phyloP scores from a whole-genome alignment of 2,329 filamentous ascomycete genomes.

The Herpomyces periplanetae region DNA sequence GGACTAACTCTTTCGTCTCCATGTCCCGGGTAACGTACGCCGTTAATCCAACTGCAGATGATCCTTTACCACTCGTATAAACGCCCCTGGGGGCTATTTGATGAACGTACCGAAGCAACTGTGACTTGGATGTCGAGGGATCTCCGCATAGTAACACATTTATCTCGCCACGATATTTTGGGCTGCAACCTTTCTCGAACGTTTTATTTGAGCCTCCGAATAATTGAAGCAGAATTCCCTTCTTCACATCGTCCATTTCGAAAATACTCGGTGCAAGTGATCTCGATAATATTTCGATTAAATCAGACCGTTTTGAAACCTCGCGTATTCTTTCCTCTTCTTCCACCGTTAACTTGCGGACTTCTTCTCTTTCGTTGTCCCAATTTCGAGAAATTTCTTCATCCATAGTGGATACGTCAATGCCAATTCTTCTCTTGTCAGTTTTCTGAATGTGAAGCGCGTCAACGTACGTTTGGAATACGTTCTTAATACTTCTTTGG shows the following conservation, averaged over 20 bases:
- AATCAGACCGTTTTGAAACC: slow-evolving; percentile 37
- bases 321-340: slow-evolving; percentile 60
- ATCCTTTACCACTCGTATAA: slow-evolving; percentile 36
- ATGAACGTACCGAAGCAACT: slow-evolving; percentile 72
- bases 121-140: slow-evolving; percentile 80
- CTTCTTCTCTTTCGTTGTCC: slow-evolving; percentile 35
- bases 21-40: slow-evolving; percentile 38
- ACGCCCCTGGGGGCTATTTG: slow-evolving; percentile 72
- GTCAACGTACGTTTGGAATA: slow-evolving; percentile 95
- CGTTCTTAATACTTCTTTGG: slow-evolving; percentile 59
- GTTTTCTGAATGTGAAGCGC: slow-evolving; percentile 84
- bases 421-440: slow-evolving; percentile 70
- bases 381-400: slow-evolving; percentile 33
- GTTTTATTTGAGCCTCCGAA: slow-evolving; percentile 95
- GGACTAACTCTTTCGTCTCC: slow-evolving; percentile 28
- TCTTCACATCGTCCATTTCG: slow-evolving; percentile 95
- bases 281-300: slow-evolving; percentile 65
- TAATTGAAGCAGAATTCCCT: slow-evolving; percentile 75
- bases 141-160: slow-evolving; percentile 89
- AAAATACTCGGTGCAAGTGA: slow-evolving; percentile 82
- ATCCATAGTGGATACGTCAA: slow-evolving; percentile 56
- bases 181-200: slow-evolving; percentile 78
- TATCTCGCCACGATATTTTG: slow-evolving; percentile 83
- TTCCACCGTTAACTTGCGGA: slow-evolving; percentile 40
- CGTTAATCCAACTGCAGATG: slow-evolving; percentile 32